phyloP scores from a whole-genome alignment of 2,329 filamentous ascomycete species.

The Aureobasidium sp. region DNA sequence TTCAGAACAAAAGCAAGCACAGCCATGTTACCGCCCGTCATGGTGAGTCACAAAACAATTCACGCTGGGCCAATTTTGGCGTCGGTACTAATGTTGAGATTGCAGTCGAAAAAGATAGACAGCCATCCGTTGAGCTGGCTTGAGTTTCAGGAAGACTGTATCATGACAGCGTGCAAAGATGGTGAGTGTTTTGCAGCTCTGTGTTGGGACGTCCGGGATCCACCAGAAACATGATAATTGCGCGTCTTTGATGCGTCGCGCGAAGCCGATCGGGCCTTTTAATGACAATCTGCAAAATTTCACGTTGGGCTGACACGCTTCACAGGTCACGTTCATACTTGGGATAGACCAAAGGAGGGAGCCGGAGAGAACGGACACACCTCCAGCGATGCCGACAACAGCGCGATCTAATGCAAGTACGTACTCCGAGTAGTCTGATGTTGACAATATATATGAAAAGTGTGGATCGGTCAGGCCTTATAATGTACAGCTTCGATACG shows the following conservation, averaged over 20 bases:
- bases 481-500: neutral
- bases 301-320: constrained; percentile 2
- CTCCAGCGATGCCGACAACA: neutral
- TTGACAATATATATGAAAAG: neutral
- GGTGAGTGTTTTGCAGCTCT: constrained; percentile 48
- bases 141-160: constrained; percentile 86
- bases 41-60: constrained; percentile 47
- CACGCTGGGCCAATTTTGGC: neutral
- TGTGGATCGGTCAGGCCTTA: neutral
- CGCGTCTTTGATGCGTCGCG: constrained; percentile 3
- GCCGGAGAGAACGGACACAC: constrained; percentile 19
- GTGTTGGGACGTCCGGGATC: neutral
- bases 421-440: neutral
- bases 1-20: constrained; percentile 80
- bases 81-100: constrained; percentile 9
- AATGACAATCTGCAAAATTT: neutral
- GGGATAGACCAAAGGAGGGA: constrained; percentile 54
- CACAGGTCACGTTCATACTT: constrained; percentile 65
- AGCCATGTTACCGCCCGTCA: constrained; percentile 80
- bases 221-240: neutral
- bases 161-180: constrained; percentile 84
- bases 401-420: neutral
- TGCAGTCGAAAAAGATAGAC: constrained; percentile 71
- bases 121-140: constrained; percentile 82
- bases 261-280: neutral